Conservation (phyloP, 2,329 filamentous ascomycete species). For the Cryoendolithus antarcticus region DNA sequence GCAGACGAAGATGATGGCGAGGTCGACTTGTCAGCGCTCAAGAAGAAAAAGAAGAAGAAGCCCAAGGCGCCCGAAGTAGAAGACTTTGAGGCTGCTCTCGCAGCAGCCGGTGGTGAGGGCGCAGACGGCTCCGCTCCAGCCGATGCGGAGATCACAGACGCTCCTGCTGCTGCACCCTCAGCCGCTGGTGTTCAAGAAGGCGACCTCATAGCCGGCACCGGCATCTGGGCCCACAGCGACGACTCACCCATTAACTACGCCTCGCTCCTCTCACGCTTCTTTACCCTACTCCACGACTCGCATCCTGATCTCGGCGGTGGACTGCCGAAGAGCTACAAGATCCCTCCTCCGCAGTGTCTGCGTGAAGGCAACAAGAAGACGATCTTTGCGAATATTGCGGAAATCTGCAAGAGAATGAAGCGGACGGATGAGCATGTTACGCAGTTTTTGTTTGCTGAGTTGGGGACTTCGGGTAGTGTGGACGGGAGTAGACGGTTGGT, state of each 20-base stretch:
- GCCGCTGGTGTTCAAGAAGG: slow-evolving; percentile 43
- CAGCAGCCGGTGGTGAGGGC: slow-evolving; percentile 42
- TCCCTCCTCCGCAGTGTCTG: slow-evolving; percentile 93
- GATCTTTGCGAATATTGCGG: slow-evolving; percentile 96
- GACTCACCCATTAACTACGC: slow-evolving; percentile 70
- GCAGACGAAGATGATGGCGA: slow-evolving; percentile 37
- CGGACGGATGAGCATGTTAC: slow-evolving; percentile 86
- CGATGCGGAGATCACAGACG: slow-evolving; percentile 28
- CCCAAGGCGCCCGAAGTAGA: slow-evolving; percentile 46
- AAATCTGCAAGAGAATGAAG: slow-evolving; percentile 99
- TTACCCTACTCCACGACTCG: slow-evolving; percentile 84
- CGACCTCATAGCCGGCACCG: slow-evolving; percentile 76
- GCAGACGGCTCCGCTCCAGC: slow-evolving; percentile 26
- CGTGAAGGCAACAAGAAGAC: slow-evolving; percentile 99
- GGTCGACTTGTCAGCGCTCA: slow-evolving; percentile 57
- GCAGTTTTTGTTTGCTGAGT: slow-evolving; percentile 90
- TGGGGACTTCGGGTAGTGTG: slow-evolving; percentile 93
- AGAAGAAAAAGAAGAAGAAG: slow-evolving; percentile 80
- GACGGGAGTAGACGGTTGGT: slow-evolving; percentile 86
- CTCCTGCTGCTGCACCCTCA: slow-evolving; percentile 38
- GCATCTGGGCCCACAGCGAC: slow-evolving; percentile 78
- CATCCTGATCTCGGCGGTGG: slow-evolving; percentile 77
- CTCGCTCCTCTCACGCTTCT: slow-evolving; percentile 81
- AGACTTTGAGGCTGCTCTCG: slow-evolving; percentile 57
- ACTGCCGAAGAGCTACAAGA: slow-evolving; percentile 94